Evolutionary conservation across 2,329 filamentous ascomycete species (phyloP), one percentile per base, ranked within the genome.

Genomic region (Ambrosiella cleistominuta): DNA sequence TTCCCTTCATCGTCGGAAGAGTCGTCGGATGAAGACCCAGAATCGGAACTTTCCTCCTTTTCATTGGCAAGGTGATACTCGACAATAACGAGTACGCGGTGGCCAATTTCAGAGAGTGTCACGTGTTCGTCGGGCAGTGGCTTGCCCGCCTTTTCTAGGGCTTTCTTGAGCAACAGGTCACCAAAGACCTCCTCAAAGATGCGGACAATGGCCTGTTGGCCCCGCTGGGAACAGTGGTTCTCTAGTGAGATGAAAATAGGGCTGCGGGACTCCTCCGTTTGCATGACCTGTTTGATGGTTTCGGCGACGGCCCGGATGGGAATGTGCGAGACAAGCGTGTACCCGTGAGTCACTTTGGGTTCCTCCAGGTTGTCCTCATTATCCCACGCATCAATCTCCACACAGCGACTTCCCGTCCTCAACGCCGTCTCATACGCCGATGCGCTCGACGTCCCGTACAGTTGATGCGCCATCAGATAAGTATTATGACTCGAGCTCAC

Each of bases 341-440:
- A 85, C 1, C 82, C 82, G 64, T 86, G 82, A 0, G 82, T 86
- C 56, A 85, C 82, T 65, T 84, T 85, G 3, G 82, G 82, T 66
- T 85, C 82, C 8, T 80, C 74, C 44, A 69, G 69, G 63, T 83
- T 67, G 7, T 80, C 76, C 42, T 76, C 71, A 53, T 82, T 74
- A 64, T 86, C 82, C 83, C 83, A 87, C 1, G 80, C 83, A 64
- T 86, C 83, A 57, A 86, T 86, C 68, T 87, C 83, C 42, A 87
- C 82, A 63, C 83, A 87, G 6, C 83, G 73, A 1, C 81, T 81
- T 1, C 83, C 83, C 0, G 80, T 78, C 37, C 69, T 71, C 13
- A 87, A 70, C 0, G 81, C 80, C 5, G 74, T 79, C 64, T 81
- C 75, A 65, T 87, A 87, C 0, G 81, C 82, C 3, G 73, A 70